phyloP scores from a whole-genome alignment of 768 basidiomycete species.

The Favolaschia claudopus region DNA sequence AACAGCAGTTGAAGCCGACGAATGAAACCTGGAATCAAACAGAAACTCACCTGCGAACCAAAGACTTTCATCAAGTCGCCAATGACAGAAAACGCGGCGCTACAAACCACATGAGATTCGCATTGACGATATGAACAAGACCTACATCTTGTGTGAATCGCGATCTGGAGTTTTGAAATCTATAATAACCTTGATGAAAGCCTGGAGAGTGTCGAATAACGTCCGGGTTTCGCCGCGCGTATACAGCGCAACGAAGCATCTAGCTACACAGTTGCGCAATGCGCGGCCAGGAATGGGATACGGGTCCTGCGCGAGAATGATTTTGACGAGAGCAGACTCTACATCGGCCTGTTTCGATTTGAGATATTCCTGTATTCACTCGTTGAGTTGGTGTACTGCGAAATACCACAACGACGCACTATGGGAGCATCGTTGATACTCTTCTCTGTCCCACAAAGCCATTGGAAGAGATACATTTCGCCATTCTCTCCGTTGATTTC shows the following conservation, averaged over 20 bases:
- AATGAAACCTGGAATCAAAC: neutral
- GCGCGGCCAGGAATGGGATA: slow-evolving; percentile 91
- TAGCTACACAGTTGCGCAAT: slow-evolving; percentile 76
- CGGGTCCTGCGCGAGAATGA: slow-evolving; percentile 66
- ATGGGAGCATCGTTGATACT: slow-evolving; percentile 54
- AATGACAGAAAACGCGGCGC: slow-evolving; percentile 85
- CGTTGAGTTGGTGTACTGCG: neutral
- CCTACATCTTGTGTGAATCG: slow-evolving; percentile 74
- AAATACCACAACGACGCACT: slow-evolving; percentile 49
- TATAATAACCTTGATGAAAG: slow-evolving; percentile 74
- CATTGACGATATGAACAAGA: neutral
- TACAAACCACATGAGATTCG: slow-evolving; percentile 36
- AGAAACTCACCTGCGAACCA: slow-evolving; percentile 78
- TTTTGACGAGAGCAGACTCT: slow-evolving; percentile 70
- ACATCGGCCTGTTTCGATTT: slow-evolving; percentile 69
- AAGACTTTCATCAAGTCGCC: slow-evolving; percentile 89
- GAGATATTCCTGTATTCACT: slow-evolving; percentile 62
- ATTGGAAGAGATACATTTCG: slow-evolving; percentile 85
- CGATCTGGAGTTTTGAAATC: slow-evolving; percentile 75
- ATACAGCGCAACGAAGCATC: slow-evolving; percentile 81
- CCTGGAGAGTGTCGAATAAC: slow-evolving; percentile 86
- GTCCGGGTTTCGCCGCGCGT: slow-evolving; percentile 82
- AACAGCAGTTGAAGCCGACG: neutral
- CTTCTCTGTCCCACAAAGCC: slow-evolving; percentile 75
- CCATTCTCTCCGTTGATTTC: slow-evolving; percentile 77